Evolutionary conservation across 1,284 basidiomycete species (phyloP).

Genomic region (Trametes polyzona): DNA sequence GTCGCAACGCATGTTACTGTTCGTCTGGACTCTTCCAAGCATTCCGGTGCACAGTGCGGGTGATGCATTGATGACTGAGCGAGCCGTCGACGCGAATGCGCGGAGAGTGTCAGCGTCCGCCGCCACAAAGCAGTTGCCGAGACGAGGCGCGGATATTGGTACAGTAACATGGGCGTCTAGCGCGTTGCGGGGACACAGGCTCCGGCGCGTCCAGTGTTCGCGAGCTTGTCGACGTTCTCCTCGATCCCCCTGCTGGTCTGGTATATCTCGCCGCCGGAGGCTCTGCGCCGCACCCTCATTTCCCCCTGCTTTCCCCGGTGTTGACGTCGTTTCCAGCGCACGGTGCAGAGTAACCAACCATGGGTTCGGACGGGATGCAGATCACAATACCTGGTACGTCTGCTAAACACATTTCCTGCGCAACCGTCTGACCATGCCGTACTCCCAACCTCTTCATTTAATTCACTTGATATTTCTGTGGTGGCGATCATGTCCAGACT

Average conservation of each 20-base stretch:
- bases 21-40: neutral
- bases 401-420: neutral
- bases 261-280: constrained; percentile 11
- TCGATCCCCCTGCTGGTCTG: constrained; percentile 14
- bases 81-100: neutral
- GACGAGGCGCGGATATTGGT: neutral
- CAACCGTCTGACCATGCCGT: neutral
- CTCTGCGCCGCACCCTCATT: neutral
- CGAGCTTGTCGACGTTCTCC: neutral
- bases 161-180: constrained; percentile 1
- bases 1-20: neutral
- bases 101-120: neutral
- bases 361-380: constrained; percentile 66
- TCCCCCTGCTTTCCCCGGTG: neutral
- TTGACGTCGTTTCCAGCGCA: neutral
- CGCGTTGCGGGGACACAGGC: neutral
- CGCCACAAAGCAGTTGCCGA: constrained; percentile 5
- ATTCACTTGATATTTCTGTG: neutral
- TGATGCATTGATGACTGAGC: neutral
- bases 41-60: neutral
- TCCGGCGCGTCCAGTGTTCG: neutral
- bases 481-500: constrained; percentile 47
- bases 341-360: constrained; percentile 22
- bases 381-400: constrained; percentile 79
- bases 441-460: neutral